Evolutionary conservation across 2,329 filamentous ascomycete species (phyloP).

Genomic region (Epichloe festucae): DNA sequence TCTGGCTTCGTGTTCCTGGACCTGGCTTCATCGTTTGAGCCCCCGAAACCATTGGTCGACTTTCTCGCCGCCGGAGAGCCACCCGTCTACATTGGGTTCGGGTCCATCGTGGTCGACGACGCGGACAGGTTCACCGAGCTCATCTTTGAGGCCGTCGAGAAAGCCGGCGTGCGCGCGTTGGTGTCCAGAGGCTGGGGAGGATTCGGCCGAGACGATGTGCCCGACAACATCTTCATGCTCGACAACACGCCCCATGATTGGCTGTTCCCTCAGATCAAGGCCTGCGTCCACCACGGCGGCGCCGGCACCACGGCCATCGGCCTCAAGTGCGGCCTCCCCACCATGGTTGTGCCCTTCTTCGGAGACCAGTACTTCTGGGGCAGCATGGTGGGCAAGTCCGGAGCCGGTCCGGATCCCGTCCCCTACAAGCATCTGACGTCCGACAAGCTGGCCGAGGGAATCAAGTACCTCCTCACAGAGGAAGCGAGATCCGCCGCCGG

Average conservation of each 20-base stretch:
- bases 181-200: constrained; percentile 69
- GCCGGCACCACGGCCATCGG: constrained; percentile 66
- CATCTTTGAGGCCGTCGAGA: constrained; percentile 55
- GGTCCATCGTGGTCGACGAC: constrained; percentile 63
- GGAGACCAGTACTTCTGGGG: constrained; percentile 74
- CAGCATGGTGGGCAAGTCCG: constrained; percentile 48
- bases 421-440: constrained; percentile 54
- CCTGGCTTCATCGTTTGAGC: constrained; percentile 46
- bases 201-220: constrained; percentile 43
- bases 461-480: constrained; percentile 51
- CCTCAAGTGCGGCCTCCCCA: constrained; percentile 57
- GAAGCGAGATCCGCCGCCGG: constrained; percentile 45
- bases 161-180: constrained; percentile 54
- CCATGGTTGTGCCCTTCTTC: constrained; percentile 69
- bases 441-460: constrained; percentile 56
- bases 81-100: constrained; percentile 65
- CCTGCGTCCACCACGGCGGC: constrained; percentile 64
- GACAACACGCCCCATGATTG: constrained; percentile 67
- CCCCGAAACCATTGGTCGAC: constrained; percentile 40
- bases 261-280: constrained; percentile 55
- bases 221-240: constrained; percentile 57
- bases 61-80: constrained; percentile 45
- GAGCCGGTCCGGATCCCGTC: constrained; percentile 52
- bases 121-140: constrained; percentile 54
- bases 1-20: constrained; percentile 71